phyloP scores from a whole-genome alignment of 2,329 filamentous ascomycete species.

The Trichoderma sp. region DNA sequence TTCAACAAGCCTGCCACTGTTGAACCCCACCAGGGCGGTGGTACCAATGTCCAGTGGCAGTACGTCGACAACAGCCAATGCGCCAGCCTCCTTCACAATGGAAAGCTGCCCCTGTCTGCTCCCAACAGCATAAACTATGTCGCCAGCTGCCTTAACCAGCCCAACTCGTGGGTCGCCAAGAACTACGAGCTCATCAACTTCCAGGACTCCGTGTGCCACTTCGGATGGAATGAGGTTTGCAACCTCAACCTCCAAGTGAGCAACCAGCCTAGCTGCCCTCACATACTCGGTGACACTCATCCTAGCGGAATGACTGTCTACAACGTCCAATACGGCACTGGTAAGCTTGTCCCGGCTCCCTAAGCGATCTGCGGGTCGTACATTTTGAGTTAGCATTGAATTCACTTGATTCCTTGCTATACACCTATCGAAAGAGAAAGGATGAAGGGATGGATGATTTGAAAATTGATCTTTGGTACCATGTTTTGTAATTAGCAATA shows the following conservation, averaged over 20 bases:
- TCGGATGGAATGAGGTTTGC: constrained; percentile 52
- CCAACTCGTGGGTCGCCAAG: constrained; percentile 50
- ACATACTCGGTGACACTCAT: constrained; percentile 39
- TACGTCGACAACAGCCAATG: constrained; percentile 49
- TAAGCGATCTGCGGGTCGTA: constrained; percentile 3
- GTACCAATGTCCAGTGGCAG: constrained; percentile 51
- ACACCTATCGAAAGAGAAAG: neutral
- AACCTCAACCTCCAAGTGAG: constrained; percentile 44
- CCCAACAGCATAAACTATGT: constrained; percentile 58
- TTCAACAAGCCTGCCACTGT: constrained; percentile 49
- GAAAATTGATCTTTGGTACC: neutral
- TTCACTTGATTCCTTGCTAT: neutral
- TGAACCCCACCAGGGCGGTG: constrained; percentile 48
- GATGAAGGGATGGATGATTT: neutral
- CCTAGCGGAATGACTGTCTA: constrained; percentile 40
- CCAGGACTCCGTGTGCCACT: constrained; percentile 48
- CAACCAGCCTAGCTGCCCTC: constrained; percentile 54
- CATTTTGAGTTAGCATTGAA: neutral
- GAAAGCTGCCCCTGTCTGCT: constrained; percentile 54
- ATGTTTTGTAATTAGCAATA: neutral
- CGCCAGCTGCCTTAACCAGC: constrained; percentile 44
- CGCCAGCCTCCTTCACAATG: constrained; percentile 46
- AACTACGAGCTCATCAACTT: constrained; percentile 56
- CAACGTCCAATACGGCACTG: constrained; percentile 53
- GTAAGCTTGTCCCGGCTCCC: constrained; percentile 31